Conservation (phyloP, 2,329 filamentous ascomycete species). For the Aspergillus luchuensis region DNA sequence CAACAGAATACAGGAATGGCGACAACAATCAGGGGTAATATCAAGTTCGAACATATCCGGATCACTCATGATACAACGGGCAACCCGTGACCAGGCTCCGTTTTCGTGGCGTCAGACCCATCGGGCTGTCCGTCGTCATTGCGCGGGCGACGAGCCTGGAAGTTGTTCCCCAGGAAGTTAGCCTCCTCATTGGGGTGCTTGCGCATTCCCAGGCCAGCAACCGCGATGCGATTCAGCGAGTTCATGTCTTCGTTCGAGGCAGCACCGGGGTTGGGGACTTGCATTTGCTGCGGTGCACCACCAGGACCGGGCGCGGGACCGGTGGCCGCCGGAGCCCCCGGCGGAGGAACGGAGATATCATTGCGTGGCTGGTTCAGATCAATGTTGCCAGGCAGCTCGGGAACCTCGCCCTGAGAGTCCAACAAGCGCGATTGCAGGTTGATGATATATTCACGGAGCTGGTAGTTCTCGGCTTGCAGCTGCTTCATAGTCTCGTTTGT, state of each 20-base stretch:
- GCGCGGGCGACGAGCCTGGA: slow-evolving; percentile 36
- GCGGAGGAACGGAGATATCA: slow-evolving; percentile 35
- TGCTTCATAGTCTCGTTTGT: slow-evolving; percentile 77
- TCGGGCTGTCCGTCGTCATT: slow-evolving; percentile 33
- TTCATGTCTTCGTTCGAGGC: slow-evolving; percentile 42
- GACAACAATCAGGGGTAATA: neutral
- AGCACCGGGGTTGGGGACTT: slow-evolving; percentile 29
- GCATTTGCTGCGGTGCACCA: slow-evolving; percentile 29
- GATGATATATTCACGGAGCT: slow-evolving; percentile 88
- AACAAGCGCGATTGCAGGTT: slow-evolving; percentile 83
- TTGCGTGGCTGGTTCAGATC: slow-evolving; percentile 63
- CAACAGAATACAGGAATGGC: neutral
- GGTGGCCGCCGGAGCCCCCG: slow-evolving; percentile 25
- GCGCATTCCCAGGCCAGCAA: slow-evolving; percentile 47
- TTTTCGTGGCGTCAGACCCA: slow-evolving; percentile 29
- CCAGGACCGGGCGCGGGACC: slow-evolving; percentile 26
- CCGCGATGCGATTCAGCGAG: slow-evolving; percentile 47
- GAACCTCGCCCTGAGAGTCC: slow-evolving; percentile 79
- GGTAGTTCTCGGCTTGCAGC: slow-evolving; percentile 86
- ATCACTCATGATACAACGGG: slow-evolving; percentile 26
- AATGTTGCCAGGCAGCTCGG: slow-evolving; percentile 78
- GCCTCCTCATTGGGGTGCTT: slow-evolving; percentile 45
- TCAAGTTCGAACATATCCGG: neutral
- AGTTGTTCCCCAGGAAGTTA: slow-evolving; percentile 36
- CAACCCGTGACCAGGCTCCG: slow-evolving; percentile 32